Base-by-base conservation (phyloP, 1,284 basidiomycete genomes). In the Termitomyces sp. region DNA sequence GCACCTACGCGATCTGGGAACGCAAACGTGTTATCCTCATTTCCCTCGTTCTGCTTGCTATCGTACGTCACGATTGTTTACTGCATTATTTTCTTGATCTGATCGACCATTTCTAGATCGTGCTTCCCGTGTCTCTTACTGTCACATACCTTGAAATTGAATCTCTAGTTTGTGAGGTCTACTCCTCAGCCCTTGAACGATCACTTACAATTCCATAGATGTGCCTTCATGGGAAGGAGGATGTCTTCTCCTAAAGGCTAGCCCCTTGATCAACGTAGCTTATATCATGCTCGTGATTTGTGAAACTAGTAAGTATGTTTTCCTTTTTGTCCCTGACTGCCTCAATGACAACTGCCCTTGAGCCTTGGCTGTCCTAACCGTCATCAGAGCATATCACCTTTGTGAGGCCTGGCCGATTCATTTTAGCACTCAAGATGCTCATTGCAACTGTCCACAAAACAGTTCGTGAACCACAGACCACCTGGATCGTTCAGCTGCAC, bases 1-100 rank as follows among this genome's bases (percentile, higher is more conserved):
- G 73, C n/a, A 76, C 75, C 7, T 75, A 73, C 53, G 74, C 74
- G 3, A 67, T 76, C 17, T 77, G 73, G 73, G 69, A 71, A 53
- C 63, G 73, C 10, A 68, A 63, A 45, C 70, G 68, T 13, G 58
- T 60, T 19, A 65, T 75, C 5, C 57, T 69, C 8, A 54, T 71
- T 19, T 61, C 62, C 33, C 65, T 74, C 7, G 65, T 55, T 30
- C 28, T 61, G 19, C 62, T 70, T 24, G 58, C 58, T n/a, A 12
- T 59, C n/a, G 70, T 68, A 50, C 39, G 65, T 64, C 12, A 41
- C 24, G 13, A 7, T 31, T 2, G 21, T 28, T 3, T 30, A 19
- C 44, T 38, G 21, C 36, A n/a, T n/a, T n/a, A n/a, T n/a, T n/a
- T 15, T 19, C 42, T 28, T 30, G 10, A 31, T 42, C 43, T 9